Evolutionary conservation across 148 eudicot species (phyloP).

Genomic region (Amaranthus hypochondriacus): DNA sequence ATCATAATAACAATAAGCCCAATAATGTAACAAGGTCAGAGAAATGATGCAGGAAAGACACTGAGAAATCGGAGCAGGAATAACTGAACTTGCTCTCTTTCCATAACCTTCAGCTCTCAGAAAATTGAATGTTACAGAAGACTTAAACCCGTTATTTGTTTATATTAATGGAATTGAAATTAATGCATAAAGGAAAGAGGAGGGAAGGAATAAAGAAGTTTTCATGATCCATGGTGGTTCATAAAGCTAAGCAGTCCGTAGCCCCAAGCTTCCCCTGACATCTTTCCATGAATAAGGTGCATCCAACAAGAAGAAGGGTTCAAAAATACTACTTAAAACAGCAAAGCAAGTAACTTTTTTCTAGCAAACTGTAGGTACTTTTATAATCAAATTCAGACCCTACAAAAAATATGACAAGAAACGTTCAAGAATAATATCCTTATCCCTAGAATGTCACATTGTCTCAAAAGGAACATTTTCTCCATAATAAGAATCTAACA

Average conservation of each 20-base stretch:
- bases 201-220: too few species aligned
- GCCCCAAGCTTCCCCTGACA: too few species aligned
- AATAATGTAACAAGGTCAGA: not conserved
- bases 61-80: not conserved
- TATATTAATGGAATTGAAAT: not conserved
- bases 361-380: not conserved
- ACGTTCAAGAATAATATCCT: not conserved
- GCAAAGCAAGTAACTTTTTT: not conserved
- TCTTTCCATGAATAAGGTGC: too few species aligned
- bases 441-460: not conserved
- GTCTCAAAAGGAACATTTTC: not conserved
- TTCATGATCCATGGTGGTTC: too few species aligned
- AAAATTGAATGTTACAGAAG: conserved; percentile 3
- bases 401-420: not conserved
- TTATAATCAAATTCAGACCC: not conserved
- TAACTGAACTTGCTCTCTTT: not conserved
- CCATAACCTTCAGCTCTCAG: not conserved
- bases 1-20: not conserved
- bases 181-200: too few species aligned
- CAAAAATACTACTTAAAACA: too few species aligned
- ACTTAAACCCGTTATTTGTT: not conserved
- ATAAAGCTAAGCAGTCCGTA: too few species aligned
- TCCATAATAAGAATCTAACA: not conserved
- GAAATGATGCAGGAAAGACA: not conserved
- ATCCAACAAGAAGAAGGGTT: too few species aligned